These are phyloP conservation scores for Cerioporus squamosus DNA, from an alignment of 1,284 basidiomycete species.

Conservation along the genomic window DNA sequence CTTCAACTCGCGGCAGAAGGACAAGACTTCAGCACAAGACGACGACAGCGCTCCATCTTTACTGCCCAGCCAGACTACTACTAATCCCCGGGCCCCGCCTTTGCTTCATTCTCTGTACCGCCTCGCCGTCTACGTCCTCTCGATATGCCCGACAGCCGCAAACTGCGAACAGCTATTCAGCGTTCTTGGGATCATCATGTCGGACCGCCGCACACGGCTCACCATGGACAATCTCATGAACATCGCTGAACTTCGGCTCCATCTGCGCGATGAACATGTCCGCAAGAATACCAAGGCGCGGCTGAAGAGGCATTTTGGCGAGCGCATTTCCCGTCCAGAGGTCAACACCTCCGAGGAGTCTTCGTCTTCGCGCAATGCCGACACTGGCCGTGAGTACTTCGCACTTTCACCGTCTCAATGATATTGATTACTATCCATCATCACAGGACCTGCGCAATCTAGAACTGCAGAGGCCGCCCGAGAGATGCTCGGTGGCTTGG, in stretches of 20 bases:
- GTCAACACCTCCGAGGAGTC: neutral
- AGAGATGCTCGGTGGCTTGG: no score
- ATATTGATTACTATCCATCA: no score
- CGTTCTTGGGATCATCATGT: conserved; percentile 11
- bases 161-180: conserved; percentile 21
- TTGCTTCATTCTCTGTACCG: neutral
- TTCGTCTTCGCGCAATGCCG: no score
- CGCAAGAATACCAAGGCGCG: neutral
- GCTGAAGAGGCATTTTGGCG: neutral
- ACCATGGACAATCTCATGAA: neutral
- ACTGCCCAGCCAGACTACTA: no score
- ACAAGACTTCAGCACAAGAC: no score
- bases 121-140: conserved; percentile 13
- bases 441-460: no score
- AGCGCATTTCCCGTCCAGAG: neutral
- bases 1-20: no score
- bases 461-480: no score
- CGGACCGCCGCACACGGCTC: conserved; percentile 6
- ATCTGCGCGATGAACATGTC: conserved; percentile 12
- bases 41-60: no score
- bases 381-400: no score
- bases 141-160: conserved; percentile 15
- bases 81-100: no score
- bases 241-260: conserved; percentile 16
- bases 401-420: no score